phyloP scores from a whole-genome alignment of 441 rosid genomes.

The Bruguiera hainesii region DNA sequence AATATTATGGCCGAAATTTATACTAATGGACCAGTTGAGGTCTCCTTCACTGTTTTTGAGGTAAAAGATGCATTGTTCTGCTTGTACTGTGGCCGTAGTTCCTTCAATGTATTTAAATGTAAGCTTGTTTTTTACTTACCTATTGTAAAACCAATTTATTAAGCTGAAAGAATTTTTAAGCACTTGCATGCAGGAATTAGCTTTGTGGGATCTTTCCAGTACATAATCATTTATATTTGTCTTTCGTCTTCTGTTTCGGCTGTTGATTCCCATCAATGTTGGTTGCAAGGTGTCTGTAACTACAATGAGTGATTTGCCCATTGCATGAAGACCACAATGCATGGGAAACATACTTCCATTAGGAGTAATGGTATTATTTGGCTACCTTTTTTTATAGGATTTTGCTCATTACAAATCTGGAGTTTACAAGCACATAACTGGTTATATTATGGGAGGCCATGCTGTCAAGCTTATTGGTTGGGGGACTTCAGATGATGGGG shows the following conservation, averaged over 20 bases:
- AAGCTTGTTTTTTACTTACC: too few species aligned
- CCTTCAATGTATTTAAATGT: background rate
- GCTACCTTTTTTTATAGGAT: constrained; percentile 46
- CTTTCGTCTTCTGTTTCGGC: background rate
- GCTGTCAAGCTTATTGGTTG: constrained; percentile 94
- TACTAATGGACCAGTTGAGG: constrained; percentile 89
- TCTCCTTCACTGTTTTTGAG: constrained; percentile 85
- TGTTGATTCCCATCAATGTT: background rate
- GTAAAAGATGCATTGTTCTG: constrained; percentile 31
- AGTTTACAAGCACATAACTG: constrained; percentile 76
- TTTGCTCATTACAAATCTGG: constrained; percentile 93
- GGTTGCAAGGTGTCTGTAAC: background rate
- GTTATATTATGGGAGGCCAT: constrained; percentile 73
- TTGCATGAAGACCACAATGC: constrained; percentile 4
- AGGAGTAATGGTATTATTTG: background rate
- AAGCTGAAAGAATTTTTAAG: too few species aligned
- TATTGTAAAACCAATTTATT: too few species aligned
- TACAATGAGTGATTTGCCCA: background rate
- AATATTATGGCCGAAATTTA: constrained; percentile 82
- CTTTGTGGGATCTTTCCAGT: background rate
- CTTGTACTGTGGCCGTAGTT: constrained; percentile 4
- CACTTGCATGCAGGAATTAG: background rate
- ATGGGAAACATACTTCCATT: constrained; percentile 2
- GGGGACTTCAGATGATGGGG: constrained; percentile 87
- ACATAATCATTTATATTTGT: background rate